Conservation (phyloP, 2,329 filamentous ascomycete species). For the Uncinocarpus reesii region DNA sequence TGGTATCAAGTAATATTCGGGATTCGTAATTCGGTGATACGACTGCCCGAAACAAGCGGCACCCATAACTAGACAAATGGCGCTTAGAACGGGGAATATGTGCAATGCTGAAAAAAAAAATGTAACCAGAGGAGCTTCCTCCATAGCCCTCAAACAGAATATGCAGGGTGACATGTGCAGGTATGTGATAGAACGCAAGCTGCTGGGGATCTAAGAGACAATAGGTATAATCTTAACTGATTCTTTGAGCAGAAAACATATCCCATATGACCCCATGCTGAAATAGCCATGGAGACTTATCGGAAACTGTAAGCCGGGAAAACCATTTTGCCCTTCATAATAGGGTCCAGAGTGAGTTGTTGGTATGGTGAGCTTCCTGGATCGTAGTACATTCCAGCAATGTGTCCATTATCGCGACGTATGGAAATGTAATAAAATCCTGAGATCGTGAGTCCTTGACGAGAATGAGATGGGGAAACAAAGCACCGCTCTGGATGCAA, state of each 20-base stretch:
- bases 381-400: conserved; percentile 43
- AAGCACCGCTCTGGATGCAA: conserved; percentile 37
- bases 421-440: conserved; percentile 44
- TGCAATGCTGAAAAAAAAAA: conserved; percentile 5
- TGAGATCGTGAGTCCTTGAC: conserved; percentile 41
- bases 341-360: conserved; percentile 36
- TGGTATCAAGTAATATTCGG: too few species aligned
- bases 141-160: too few species aligned
- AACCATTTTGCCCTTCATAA: conserved; percentile 30
- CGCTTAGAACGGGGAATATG: neutral
- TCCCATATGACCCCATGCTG: too few species aligned
- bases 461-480: conserved; percentile 38
- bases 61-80: too few species aligned
- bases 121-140: neutral
- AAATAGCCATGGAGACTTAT: conserved; percentile 18
- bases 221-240: too few species aligned
- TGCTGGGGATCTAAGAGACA: too few species aligned
- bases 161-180: too few species aligned
- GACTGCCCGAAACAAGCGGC: too few species aligned
- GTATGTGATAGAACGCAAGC: too few species aligned
- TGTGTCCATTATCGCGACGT: conserved; percentile 36
- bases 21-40: too few species aligned
- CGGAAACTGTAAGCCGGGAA: conserved; percentile 37
- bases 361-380: conserved; percentile 42
- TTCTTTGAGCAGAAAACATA: too few species aligned